Percentiles rank a stretch among this genome's conserved stretches.
phyloP scores from a whole-genome alignment of 495 filamentous ascomycete species.

The Talaromyces trachyspermus region DNA sequence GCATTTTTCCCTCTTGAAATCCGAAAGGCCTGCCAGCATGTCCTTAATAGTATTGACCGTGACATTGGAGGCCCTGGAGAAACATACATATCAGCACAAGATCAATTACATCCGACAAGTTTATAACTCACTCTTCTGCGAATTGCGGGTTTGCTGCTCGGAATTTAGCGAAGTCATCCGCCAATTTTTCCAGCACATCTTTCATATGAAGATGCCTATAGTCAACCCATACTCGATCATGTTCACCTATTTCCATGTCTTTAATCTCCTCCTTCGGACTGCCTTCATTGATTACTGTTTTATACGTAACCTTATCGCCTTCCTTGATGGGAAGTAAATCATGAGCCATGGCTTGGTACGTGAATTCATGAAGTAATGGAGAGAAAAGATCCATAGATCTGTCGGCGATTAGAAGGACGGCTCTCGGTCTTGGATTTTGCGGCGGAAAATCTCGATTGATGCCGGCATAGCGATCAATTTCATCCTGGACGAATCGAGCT shows the following conservation, averaged over 20 bases:
- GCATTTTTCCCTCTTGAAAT: conserved; percentile 92
- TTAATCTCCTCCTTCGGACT: conserved; percentile 61
- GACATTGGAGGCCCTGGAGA: conserved; percentile 45
- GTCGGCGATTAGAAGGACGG: conserved; percentile 80
- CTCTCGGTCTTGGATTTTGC: conserved; percentile 68
- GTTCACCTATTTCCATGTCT: conserved; percentile 82
- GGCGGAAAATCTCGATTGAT: conserved; percentile 79
- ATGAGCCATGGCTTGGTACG: conserved; percentile 96
- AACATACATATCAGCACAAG: not conserved
- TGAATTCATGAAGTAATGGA: conserved; percentile 90
- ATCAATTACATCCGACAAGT: not conserved
- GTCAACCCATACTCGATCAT: conserved; percentile 87
- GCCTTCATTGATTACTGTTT: conserved; percentile 68
- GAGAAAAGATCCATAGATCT: conserved; percentile 85
- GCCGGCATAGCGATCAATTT: conserved; percentile 78
- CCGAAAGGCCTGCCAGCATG: conserved; percentile 90
- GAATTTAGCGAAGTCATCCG: conserved; percentile 87
- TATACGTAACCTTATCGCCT: conserved; percentile 78
- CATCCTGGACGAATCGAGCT: conserved; percentile 85
- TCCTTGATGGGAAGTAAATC: conserved; percentile 85
- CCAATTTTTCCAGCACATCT: conserved; percentile 89
- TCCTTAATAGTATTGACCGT: conserved; percentile 90
- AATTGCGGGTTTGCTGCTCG: conserved; percentile 91
- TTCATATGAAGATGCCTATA: conserved; percentile 96
- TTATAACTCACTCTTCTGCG: conserved; percentile 50